Percentiles rank a stretch among this genome's conserved stretches.
These are phyloP conservation scores for Sisymbrium altissimum DNA, from an alignment of 345 rosid species.

Conservation along the genomic window DNA sequence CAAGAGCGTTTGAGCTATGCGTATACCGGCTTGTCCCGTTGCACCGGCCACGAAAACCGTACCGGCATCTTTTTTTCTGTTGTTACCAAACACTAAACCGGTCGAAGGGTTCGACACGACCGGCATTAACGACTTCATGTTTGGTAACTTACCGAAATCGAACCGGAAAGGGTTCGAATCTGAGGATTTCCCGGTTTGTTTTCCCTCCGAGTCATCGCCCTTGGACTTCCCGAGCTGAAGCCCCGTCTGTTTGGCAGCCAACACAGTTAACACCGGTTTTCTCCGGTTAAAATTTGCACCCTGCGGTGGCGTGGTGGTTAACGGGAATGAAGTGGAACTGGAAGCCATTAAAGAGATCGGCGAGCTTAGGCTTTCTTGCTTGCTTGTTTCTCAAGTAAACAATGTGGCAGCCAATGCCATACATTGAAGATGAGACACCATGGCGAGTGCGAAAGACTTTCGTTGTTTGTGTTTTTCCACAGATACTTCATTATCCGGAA, in stretches of 20 bases:
- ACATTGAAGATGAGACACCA: constrained; percentile 27
- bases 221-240: constrained; percentile 51
- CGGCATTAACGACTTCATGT: constrained; percentile 62
- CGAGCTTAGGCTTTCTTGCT: neutral
- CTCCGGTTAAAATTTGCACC: constrained; percentile 38
- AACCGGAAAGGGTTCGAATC: constrained; percentile 58
- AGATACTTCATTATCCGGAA: constrained; percentile 38
- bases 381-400: constrained; percentile 31
- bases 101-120: constrained; percentile 44
- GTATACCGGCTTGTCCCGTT: constrained; percentile 84
- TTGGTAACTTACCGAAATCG: constrained; percentile 56
- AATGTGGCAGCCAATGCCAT: constrained; percentile 13
- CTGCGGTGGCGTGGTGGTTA: constrained; percentile 44
- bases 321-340: constrained; percentile 61
- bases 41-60: constrained; percentile 95
- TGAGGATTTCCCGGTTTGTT: constrained; percentile 33
- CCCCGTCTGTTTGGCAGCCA: constrained; percentile 62
- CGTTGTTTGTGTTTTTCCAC: constrained; percentile 13
- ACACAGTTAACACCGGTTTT: constrained; percentile 43
- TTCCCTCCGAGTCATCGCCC: constrained; percentile 34
- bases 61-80: constrained; percentile 65
- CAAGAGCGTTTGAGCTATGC: constrained; percentile 67
- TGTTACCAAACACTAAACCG: constrained; percentile 58
- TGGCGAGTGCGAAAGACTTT: constrained; percentile 18
- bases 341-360: constrained; percentile 60